phyloP scores from a whole-genome alignment of 2,329 filamentous ascomycete species.

The Cytospora paraplurivora region DNA sequence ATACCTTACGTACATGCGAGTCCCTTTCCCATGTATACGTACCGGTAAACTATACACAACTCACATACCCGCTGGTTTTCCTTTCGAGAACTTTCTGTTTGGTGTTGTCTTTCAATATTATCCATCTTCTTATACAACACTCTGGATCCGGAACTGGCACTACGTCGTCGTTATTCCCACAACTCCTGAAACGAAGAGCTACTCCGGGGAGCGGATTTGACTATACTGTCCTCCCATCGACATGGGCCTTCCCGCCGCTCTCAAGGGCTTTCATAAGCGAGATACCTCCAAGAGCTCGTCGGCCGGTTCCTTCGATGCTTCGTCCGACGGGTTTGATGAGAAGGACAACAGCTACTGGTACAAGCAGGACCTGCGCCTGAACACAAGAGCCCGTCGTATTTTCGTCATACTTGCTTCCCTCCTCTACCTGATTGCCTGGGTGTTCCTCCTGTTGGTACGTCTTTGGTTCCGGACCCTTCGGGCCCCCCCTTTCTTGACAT shows the following conservation, averaged over 20 bases:
- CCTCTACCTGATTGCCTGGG: conserved; percentile 71
- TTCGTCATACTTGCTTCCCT: conserved; percentile 67
- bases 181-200: background rate
- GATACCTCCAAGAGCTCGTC: conserved; percentile 26
- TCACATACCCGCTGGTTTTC: background rate
- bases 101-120: background rate
- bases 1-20: background rate
- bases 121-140: background rate
- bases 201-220: conserved; percentile 20
- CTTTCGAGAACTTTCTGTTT: background rate
- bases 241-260: conserved; percentile 25
- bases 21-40: background rate
- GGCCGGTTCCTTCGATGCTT: conserved; percentile 29
- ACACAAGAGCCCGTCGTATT: conserved; percentile 56
- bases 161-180: background rate
- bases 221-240: conserved; percentile 10
- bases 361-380: conserved; percentile 43
- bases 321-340: conserved; percentile 19
- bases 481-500: background rate
- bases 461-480: background rate
- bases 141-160: background rate
- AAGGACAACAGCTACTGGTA: conserved; percentile 26
- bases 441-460: conserved; percentile 76
- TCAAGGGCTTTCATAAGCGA: conserved; percentile 24
- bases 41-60: background rate